Base-by-base conservation (phyloP, 2,329 filamentous ascomycete species). In the Hypoxylon sp. region DNA sequence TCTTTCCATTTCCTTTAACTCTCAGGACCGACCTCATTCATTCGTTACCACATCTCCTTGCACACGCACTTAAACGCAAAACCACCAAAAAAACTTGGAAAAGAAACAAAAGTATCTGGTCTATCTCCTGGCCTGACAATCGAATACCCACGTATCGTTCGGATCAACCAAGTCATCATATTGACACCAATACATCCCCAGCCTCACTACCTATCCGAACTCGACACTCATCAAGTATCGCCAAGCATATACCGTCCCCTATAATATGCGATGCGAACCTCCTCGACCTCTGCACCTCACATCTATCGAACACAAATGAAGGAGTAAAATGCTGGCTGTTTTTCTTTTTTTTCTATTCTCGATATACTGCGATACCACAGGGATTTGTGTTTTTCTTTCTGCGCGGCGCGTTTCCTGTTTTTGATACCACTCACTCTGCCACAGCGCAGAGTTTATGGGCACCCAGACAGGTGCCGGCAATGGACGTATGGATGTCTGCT, bases 21-120 rank as follows among this genome's bases (percentile, higher is more conserved):
- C 30, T 73, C 17, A 56, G 20, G 14, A 77, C 77, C 71, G 74
- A 77, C 77, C 74, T 55, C 35, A 74, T 77, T 77, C 78, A 66
- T 70, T 79, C 77, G 51, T 78, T 79, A 65, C 35, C 44, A 68
- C 6, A 31, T 79, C 79, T 77, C 74, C 74, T 78, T 77, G 30
- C 20, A 62, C 51, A 51, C 71, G 61, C 51, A 51, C 71, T 62
- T 64, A 59, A 69, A 70, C 57, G 14, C 42, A 64, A 71, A 72
- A 69, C 40, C 59, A n/a, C 30, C 33, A 51, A 53, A 70, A 75
- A 73, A 76, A 65, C 59, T 42, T 59, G 58, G 62, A 72, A 75
- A 74, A 53, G 51, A 37, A 48, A 57, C 49, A 55, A 68, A 60
- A 56, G 1, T 31, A 61, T 55, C 8, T 13, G 35, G 66, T 70